Conservation (phyloP, 257 asterid species). For the Nicotiana attenuata region DNA sequence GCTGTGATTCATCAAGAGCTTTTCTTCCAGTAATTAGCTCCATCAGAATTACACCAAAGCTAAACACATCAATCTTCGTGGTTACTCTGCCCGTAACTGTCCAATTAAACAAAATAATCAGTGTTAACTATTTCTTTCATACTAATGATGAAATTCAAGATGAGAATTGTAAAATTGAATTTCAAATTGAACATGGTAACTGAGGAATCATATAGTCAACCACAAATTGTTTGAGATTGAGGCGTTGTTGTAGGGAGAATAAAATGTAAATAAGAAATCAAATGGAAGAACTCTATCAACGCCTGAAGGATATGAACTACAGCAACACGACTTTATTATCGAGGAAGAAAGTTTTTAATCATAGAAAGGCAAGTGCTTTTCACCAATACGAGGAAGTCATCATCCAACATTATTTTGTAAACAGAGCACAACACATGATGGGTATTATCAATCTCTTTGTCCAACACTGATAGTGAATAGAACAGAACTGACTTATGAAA, state of each 20-base stretch:
- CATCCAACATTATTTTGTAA: neutral
- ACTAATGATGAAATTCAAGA: neutral
- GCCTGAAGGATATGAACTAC: neutral
- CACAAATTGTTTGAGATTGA: no score
- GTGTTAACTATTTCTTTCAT: neutral
- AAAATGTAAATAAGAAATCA: neutral
- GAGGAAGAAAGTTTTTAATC: neutral
- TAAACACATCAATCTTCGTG: slow-evolving; percentile 15
- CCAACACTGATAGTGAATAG: neutral
- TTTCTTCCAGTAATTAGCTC: slow-evolving; percentile 16
- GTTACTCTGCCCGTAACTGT: slow-evolving; percentile 15
- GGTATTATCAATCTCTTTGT: neutral
- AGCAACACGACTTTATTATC: neutral
- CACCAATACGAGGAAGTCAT: neutral
- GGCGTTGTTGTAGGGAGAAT: neutral
- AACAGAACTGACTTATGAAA: neutral
- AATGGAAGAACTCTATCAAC: neutral
- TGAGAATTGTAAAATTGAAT: neutral
- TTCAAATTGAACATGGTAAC: neutral
- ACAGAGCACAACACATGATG: neutral
- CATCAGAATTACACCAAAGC: slow-evolving; percentile 16
- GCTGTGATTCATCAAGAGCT: slow-evolving; percentile 14
- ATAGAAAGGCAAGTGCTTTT: neutral
- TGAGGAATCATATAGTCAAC: no score
- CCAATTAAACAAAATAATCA: neutral